Conservation (phyloP, 2,329 filamentous ascomycete genomes). For the Phaeosphaeria sp. region DNA sequence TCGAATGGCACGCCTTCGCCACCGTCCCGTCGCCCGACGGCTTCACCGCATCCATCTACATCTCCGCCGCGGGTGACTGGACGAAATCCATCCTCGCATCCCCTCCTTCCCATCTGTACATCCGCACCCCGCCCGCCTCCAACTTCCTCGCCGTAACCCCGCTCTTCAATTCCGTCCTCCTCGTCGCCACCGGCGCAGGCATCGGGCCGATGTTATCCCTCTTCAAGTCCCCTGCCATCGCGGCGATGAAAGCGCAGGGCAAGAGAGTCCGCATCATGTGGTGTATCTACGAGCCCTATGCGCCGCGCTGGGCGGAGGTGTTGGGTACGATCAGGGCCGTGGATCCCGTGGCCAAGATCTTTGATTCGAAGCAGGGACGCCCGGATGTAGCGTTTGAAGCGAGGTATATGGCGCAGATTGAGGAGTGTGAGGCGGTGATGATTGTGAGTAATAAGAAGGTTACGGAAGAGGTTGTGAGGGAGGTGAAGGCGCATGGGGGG, state of each 20-base stretch:
- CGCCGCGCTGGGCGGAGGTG: slow-evolving; percentile 22
- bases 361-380: slow-evolving; percentile 14
- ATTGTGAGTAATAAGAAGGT: slow-evolving; percentile 28
- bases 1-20: slow-evolving; percentile 49
- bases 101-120: slow-evolving; percentile 21
- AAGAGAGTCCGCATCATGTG: slow-evolving; percentile 22
- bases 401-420: slow-evolving; percentile 1
- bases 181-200: slow-evolving; percentile 32
- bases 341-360: slow-evolving; percentile 18
- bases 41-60: slow-evolving; percentile 26
- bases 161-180: slow-evolving; percentile 25
- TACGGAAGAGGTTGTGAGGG: slow-evolving; percentile 21
- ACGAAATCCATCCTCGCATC: slow-evolving; percentile 22
- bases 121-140: slow-evolving; percentile 20
- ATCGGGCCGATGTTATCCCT: slow-evolving; percentile 31
- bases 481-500: slow-evolving; percentile 13
- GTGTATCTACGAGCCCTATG: slow-evolving; percentile 18
- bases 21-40: slow-evolving; percentile 32
- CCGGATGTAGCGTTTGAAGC: slow-evolving; percentile 25
- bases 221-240: slow-evolving; percentile 14
- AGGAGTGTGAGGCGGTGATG: slow-evolving; percentile 22
- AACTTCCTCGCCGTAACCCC: slow-evolving; percentile 30
- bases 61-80: slow-evolving; percentile 47
- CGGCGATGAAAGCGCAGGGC: slow-evolving; percentile 9
- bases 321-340: slow-evolving; percentile 16